Base-by-base conservation (phyloP, 75 land plant genomes). In the Pseudotsuga menziesii region DNA sequence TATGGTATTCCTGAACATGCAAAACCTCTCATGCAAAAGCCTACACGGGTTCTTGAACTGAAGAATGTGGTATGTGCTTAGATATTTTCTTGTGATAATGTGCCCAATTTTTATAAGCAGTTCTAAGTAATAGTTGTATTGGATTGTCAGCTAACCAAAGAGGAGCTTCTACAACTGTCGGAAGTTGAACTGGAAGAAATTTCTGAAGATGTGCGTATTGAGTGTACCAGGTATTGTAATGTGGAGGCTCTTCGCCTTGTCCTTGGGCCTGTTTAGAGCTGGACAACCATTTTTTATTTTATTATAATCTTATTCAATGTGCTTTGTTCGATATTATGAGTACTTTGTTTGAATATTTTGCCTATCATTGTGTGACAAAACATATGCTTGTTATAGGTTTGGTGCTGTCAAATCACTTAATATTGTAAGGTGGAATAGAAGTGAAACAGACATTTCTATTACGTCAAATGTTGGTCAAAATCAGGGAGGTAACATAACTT, bases 401-500 rank as follows among this genome's bases (percentile, higher is more conserved):
- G 99, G 99, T 11, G 85, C 85, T 44, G 90, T 96, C 29, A 94
- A 91, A 78, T 94, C 99, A 23, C 74, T 93, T 58, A 88, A 96
- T 63, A 27, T 90, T 63, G 88, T 87, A 48, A 89, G 81, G 75
- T 58, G 78, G 11, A 61, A 39, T 59, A 55, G 58, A 44, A 57
- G 58, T 58, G 19, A 5, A 5, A n/a, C 14, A 19, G 3, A 60
- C 16, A 59, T 56, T 26, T 39, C 25, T 48, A 52, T 27, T 39
- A 29, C 6, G 35, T 25, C 58, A 20, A 41, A 32, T 61, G 4
- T 4, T 5, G n/a, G 1, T 76, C 35, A 56, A 56, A 58, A n/a
- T 78, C 55, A 17, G 57, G 44, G 13, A 19, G 48, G 4, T 41
- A 0, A 41, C 26, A 6, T 41, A 19, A 69, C 52, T 20, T 41